Percentiles rank a stretch among this genome's conserved stretches.
Conservation (phyloP, 2,329 filamentous ascomycete genomes). For the Penicillium italicum region DNA sequence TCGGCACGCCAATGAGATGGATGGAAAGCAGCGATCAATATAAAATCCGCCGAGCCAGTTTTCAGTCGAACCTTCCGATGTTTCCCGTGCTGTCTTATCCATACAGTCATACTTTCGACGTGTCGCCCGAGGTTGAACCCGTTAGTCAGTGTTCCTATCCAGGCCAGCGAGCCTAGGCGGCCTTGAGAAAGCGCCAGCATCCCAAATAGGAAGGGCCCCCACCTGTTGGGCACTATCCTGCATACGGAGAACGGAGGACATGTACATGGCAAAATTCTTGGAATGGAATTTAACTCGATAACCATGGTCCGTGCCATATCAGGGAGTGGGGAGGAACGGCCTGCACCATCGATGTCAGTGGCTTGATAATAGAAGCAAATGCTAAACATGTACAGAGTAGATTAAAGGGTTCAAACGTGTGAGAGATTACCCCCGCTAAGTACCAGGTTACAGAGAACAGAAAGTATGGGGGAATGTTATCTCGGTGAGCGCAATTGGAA, state of each 20-base stretch:
- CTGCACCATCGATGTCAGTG: slow-evolving; percentile 7
- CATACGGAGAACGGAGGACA: too few relatives aligned
- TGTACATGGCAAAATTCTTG: too few relatives aligned
- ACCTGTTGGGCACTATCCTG: neutral
- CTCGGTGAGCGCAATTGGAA: slow-evolving; percentile 2
- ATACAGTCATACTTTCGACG: neutral
- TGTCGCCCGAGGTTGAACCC: neutral
- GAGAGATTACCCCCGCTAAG: neutral
- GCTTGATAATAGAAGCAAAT: too few relatives aligned
- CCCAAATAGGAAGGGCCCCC: neutral
- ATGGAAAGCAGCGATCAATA: neutral
- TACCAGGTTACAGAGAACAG: neutral
- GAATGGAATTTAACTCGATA: neutral
- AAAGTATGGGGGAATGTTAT: neutral
- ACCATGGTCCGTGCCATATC: neutral
- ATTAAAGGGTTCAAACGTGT: neutral
- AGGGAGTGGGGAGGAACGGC: neutral
- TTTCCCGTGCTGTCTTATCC: neutral
- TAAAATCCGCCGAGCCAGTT: neutral
- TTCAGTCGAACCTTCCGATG: neutral
- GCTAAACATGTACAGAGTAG: too few relatives aligned
- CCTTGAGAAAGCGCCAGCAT: neutral
- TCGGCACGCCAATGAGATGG: neutral
- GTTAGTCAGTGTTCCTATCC: neutral
- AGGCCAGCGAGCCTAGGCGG: too few relatives aligned